A percentile compares a stretch with the other conserved stretches of the same genome.
These are phyloP conservation scores for Chimonanthus salicifolius DNA, from an alignment of 164 flowering plant species.

Conservation along the genomic window DNA sequence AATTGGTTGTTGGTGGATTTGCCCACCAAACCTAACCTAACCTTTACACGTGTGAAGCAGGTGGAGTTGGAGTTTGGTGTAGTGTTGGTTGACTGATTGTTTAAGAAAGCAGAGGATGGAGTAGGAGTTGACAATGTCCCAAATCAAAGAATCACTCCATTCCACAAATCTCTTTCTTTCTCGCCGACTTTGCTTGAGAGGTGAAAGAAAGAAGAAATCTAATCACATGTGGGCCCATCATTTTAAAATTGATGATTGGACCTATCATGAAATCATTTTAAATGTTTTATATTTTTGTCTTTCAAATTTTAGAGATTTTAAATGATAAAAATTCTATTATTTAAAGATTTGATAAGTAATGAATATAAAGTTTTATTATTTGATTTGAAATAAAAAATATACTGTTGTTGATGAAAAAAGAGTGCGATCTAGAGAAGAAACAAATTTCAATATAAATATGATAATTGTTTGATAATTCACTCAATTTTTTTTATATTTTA, in stretches of 20 bases:
- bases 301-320: too few relatives aligned
- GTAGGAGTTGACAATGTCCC: not conserved
- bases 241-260: not conserved
- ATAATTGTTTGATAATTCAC: too few relatives aligned
- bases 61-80: not conserved
- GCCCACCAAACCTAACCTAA: not conserved
- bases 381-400: too few relatives aligned
- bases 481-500: too few relatives aligned
- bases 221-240: not conserved
- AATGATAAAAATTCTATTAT: too few relatives aligned
- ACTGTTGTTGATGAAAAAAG: too few relatives aligned
- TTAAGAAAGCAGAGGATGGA: not conserved
- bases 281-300: not conserved
- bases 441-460: too few relatives aligned
- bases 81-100: not conserved
- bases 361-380: too few relatives aligned
- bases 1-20: not conserved
- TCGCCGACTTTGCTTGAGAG: not conserved
- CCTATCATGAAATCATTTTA: not conserved
- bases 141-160: not conserved
- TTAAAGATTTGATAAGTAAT: too few relatives aligned
- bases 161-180: too few relatives aligned
- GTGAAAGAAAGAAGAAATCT: too few relatives aligned
- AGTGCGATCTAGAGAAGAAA: too few relatives aligned
- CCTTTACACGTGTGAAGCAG: not conserved